Conservation (phyloP, 164 flowering plant species). For the Magnolia sinica region DNA sequence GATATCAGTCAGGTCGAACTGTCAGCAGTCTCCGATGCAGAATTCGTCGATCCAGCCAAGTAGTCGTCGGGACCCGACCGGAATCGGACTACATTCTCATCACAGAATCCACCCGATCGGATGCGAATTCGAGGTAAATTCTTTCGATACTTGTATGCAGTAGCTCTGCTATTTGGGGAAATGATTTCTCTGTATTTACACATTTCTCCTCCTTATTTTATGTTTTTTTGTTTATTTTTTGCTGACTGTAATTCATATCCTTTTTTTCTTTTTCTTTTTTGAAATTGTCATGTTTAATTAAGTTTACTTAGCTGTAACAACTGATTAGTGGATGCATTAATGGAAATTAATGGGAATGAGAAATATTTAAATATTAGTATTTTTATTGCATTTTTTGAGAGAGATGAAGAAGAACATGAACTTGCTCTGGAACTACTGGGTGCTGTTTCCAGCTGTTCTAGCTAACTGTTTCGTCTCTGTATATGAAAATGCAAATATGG, state of each 20-base stretch:
- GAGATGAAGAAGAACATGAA: neutral
- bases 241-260: conserved; percentile 22
- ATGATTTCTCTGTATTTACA: conserved; percentile 18
- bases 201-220: conserved; percentile 7
- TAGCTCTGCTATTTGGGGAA: conserved; percentile 11
- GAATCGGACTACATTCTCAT: neutral
- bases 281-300: conserved; percentile 2
- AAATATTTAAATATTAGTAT: neutral
- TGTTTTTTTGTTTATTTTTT: conserved; percentile 9
- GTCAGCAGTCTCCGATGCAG: conserved; percentile 50
- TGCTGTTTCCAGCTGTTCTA: conserved; percentile 8
- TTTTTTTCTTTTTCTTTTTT: neutral
- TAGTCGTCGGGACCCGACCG: neutral
- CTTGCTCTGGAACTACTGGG: conserved; percentile 6
- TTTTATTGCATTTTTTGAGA: neutral
- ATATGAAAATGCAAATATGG: neutral
- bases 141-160: neutral
- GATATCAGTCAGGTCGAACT: conserved; percentile 51
- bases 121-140: conserved; percentile 15
- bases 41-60: conserved; percentile 25
- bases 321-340: conserved; percentile 11
- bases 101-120: neutral
- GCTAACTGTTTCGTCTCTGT: conserved; percentile 1
- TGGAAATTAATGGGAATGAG: conserved; percentile 9
- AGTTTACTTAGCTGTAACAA: conserved; percentile 20